Conservation (phyloP, 305 asterid genomes). For the Fraxinus paxiana region DNA sequence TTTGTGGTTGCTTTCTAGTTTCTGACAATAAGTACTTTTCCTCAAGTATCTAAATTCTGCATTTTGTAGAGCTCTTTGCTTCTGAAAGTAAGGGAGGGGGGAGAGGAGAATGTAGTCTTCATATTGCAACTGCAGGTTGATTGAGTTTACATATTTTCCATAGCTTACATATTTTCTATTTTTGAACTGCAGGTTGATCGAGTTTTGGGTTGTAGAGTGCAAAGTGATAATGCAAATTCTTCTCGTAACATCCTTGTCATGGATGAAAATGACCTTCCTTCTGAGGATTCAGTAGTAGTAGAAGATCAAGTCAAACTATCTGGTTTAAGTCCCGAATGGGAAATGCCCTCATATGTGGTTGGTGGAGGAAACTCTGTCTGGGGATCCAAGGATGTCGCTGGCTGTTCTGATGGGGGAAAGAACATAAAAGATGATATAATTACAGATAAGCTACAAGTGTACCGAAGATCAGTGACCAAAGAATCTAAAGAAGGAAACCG, state of each 20-base stretch:
- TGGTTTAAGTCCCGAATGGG: conserved; percentile 36
- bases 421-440: conserved; percentile 29
- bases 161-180: not conserved
- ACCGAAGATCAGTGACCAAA: conserved; percentile 52
- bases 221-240: conserved; percentile 18
- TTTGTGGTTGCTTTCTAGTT: not conserved
- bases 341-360: conserved; percentile 33
- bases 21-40: not conserved
- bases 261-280: conserved; percentile 26
- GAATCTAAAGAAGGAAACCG: conserved; percentile 34
- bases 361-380: conserved; percentile 33
- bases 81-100: not conserved
- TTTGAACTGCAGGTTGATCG: conserved; percentile 38
- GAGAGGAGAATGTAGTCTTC: not conserved
- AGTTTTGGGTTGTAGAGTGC: conserved; percentile 45
- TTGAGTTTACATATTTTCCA: not conserved
- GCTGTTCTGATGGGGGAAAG: conserved; percentile 42
- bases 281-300: conserved; percentile 32
- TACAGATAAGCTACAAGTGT: conserved; percentile 47
- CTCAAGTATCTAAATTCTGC: not conserved
- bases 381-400: conserved; percentile 39
- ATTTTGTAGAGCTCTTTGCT: not conserved
- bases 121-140: not conserved
- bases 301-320: conserved; percentile 33
- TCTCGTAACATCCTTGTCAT: conserved; percentile 10